Percentiles rank a stretch among this genome's conserved stretches.
phyloP scores from a whole-genome alignment of 257 asterid genomes.

The Asclepias syriaca region DNA sequence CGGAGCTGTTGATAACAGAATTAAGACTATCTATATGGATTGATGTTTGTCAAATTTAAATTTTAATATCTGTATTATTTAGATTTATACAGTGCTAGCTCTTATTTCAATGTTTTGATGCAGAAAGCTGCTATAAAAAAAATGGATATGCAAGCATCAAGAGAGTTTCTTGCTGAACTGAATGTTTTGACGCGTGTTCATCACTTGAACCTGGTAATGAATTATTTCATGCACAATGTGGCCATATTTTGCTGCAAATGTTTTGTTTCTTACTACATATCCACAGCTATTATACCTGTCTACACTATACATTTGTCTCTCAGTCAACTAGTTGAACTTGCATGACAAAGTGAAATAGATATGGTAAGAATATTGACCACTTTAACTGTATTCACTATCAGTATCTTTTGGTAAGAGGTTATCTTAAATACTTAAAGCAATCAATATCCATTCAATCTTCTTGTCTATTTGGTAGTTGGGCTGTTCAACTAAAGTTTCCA shows the following conservation, averaged over 20 bases:
- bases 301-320: neutral
- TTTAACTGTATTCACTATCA: neutral
- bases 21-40: neutral
- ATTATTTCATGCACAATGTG: constrained; percentile 7
- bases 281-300: too few relatives aligned
- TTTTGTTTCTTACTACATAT: neutral
- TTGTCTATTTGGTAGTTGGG: neutral
- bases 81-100: neutral
- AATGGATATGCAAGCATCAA: constrained; percentile 95
- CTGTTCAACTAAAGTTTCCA: neutral
- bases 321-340: neutral
- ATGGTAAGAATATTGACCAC: neutral
- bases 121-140: constrained; percentile 99
- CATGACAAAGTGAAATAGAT: neutral
- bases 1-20: neutral
- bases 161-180: constrained; percentile 91
- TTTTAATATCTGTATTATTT: neutral
- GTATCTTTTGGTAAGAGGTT: neutral
- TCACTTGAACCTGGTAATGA: constrained; percentile 92
- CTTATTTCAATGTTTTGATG: constrained; percentile 13
- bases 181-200: constrained; percentile 90
- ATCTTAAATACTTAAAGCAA: neutral
- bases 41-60: neutral
- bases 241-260: constrained; percentile 2
- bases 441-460: neutral